These are phyloP conservation scores for Dictyostelium firmibasis DNA, from an alignment of 78 protist species.

Conservation along the genomic window DNA sequence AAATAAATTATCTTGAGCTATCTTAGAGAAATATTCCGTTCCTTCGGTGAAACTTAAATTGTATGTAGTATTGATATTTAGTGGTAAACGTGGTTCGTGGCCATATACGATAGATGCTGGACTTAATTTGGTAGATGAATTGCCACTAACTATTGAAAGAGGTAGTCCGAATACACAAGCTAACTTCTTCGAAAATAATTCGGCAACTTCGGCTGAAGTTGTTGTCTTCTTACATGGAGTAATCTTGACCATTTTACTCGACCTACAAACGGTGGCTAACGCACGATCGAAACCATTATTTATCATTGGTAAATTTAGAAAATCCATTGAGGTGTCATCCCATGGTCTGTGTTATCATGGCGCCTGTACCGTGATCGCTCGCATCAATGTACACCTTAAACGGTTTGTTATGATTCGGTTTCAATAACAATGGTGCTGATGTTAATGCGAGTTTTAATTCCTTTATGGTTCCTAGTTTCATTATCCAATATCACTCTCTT, in stretches of 20 bases:
- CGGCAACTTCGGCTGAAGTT: background rate
- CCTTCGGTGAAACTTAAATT: background rate
- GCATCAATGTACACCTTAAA: conserved; percentile 11
- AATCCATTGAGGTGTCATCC: conserved; percentile 25
- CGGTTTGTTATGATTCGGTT: background rate
- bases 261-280: background rate
- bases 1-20: background rate
- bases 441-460: background rate
- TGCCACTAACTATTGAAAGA: background rate
- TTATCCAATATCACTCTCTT: background rate
- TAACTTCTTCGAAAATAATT: background rate
- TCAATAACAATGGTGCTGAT: background rate
- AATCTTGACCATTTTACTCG: background rate
- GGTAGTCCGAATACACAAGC: background rate
- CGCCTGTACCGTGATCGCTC: background rate
- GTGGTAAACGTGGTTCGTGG: conserved; percentile 7
- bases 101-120: background rate
- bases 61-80: background rate
- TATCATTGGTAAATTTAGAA: background rate
- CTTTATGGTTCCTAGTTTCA: background rate
- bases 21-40: background rate
- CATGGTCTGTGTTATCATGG: conserved; percentile 26
- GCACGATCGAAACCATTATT: background rate
- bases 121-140: background rate
- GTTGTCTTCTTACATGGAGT: background rate